Base-by-base conservation (phyloP, 805 yeast genomes). In the Saccharomycopsis schoenii region DNA sequence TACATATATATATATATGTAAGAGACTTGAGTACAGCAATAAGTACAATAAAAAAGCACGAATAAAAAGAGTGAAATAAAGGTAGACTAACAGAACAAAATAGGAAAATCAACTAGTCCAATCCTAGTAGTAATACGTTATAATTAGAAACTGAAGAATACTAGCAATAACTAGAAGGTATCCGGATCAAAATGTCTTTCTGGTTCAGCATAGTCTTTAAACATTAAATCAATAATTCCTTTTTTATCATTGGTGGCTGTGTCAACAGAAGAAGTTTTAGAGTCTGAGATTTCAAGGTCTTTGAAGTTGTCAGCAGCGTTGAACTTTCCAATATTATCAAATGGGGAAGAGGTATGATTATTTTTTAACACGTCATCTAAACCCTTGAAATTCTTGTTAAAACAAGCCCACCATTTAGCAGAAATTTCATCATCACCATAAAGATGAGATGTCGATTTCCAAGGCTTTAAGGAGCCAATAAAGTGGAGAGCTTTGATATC, bases 381-480 rank as follows among this genome's bases (percentile, higher is more conserved):
- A 9, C 14, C 24, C 14, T 63, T 62, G 41, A 56, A 63, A 29
- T 58, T 42, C 14, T 37, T 24, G 15, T 63, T 61, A 21, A 63
- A 63, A 15, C 42, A 37, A 14, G 29, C 19, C 65, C 65, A 63
- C 65, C 65, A 63, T 19, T 25, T 17, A 12, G 39, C 47, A 37
- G 57, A 24, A 17, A 12, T 12, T 15, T 37, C 15, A 10, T 25
- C 37, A 9, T 29, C 58, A 12, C 57, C 59, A 8, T 34, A 41
- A 19, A 17, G 47, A 11, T 62, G 57, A 24, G 47, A 51, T 43
- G 59, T 39, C 29, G 37, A 37, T 15, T 63, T 74, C 85, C 88
- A 82, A 0, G 89, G 89, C 66, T 85, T 85, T 14, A 67, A 66
- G 2, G 79, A 73, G 0, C 93, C 93, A 64, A 88, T 86, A 67